Conservation (phyloP, 2,329 filamentous ascomycete species). For the Pyricularia grisea region DNA sequence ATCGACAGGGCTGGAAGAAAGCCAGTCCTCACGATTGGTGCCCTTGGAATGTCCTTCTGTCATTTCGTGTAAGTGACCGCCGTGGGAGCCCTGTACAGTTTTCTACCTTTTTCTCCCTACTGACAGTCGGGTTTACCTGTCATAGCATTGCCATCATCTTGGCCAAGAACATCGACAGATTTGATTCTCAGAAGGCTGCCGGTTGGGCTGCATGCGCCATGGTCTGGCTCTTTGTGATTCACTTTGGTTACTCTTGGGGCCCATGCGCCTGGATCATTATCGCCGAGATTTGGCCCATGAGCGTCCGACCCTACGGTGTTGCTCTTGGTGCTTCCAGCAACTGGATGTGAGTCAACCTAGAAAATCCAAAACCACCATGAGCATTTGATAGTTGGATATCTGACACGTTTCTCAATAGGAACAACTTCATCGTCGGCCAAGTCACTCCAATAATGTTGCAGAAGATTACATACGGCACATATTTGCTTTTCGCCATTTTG, state of each 20-base stretch:
- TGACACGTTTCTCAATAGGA: constrained; percentile 19
- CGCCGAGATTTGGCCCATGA: constrained; percentile 66
- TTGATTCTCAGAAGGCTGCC: constrained; percentile 45
- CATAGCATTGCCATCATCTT: constrained; percentile 58
- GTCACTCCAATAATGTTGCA: constrained; percentile 60
- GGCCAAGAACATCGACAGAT: constrained; percentile 51
- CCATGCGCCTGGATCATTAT: constrained; percentile 68
- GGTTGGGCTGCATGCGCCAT: constrained; percentile 62
- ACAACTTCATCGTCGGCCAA: constrained; percentile 57
- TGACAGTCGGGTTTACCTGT: background rate
- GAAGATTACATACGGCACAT: constrained; percentile 59
- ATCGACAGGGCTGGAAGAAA: constrained; percentile 57
- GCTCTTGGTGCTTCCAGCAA: constrained; percentile 57
- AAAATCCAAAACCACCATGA: background rate
- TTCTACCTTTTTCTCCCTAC: background rate
- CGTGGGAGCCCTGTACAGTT: too few species aligned
- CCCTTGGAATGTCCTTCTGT: constrained; percentile 60
- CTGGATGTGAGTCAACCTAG: constrained; percentile 40
- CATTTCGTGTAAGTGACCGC: constrained; percentile 35
- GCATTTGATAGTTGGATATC: background rate
- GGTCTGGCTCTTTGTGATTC: constrained; percentile 67
- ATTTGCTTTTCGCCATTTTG: constrained; percentile 59
- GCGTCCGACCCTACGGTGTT: constrained; percentile 60
- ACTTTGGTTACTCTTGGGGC: constrained; percentile 67
- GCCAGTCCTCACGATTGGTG: constrained; percentile 52